Evolutionary conservation across 495 filamentous ascomycete genomes (phyloP), one percentile per base, ranked within the genome.

Genomic region (Trichocladium antarcticum): DNA sequence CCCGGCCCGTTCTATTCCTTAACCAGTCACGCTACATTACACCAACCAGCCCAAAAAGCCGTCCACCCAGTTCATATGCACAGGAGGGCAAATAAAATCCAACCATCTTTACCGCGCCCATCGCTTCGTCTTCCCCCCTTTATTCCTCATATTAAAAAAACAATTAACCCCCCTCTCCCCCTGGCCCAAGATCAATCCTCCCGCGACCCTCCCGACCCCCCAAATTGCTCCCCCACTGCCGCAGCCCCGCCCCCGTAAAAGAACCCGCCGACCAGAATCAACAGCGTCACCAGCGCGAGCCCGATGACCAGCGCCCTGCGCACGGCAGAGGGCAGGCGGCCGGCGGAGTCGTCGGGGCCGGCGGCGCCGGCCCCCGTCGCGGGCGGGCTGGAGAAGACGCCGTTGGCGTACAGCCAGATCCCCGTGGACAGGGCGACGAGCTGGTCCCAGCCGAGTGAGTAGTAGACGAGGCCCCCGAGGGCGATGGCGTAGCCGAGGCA

Each of bases 261-360:
- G 37, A 57, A 52, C 14, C 56, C 60, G 0, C 46, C 56, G 12
- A 52, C 51, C 31, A 89, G 49, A 59, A 88, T 71, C 51, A 87
- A 58, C 16, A 77, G 61, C 27, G 79, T 53, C 12, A 83, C 45
- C 15, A 77, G 64, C 8, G 69, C 67, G 22, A 63, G 27, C 28
- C 69, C 82, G 44, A 86, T 71, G 41, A 87, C 62, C 42, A 87
- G 59, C 17, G 79, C 70, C 63, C 83, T 82, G 62, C 85, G 78
- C 54, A 79, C 66, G 22, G 74, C 79, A 22, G 86, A 82, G 37
- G 76, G 76, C 21, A 67, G 74, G 20, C 58, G 45, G 32, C 37
- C 53, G 5, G 31, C 31, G 37, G 47, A 47, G 20, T 52, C 37
- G 8, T 40, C 32, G 22, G 38, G 29, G 8, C 19, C 42, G 27